These are phyloP conservation scores for Actinidia polygama DNA, from an alignment of 179 eudicot genomes.

Conservation along the genomic window DNA sequence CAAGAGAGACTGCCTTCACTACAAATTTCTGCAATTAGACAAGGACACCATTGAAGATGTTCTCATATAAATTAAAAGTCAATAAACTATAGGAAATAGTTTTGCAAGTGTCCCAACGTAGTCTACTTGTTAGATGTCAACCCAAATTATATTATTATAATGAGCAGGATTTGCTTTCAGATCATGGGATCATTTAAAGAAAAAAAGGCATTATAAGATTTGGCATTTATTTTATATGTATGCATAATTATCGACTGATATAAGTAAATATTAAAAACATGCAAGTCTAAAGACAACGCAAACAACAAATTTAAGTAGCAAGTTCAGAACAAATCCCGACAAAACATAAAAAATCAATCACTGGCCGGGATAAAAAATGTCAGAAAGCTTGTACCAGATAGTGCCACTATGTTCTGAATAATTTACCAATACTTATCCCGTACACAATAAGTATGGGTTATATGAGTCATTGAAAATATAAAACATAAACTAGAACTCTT, in stretches of 20 bases:
- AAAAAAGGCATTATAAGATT: neutral
- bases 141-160: neutral
- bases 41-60: neutral
- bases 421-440: neutral
- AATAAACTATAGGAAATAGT: neutral
- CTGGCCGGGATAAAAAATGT: neutral
- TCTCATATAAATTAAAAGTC: neutral
- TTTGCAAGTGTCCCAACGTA: neutral
- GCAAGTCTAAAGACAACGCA: neutral
- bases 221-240: neutral
- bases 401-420: neutral
- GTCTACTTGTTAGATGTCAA: neutral
- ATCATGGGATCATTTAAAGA: neutral
- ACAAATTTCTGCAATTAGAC: conserved; percentile 66
- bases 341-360: neutral
- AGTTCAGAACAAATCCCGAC: neutral
- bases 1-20: conserved; percentile 96
- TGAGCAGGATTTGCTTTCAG: neutral
- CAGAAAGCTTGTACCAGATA: neutral
- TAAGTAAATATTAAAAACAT: neutral
- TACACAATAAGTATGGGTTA: neutral
- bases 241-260: neutral
- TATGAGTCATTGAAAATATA: neutral
- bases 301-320: neutral
- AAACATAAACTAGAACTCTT: neutral